These are phyloP conservation scores for Globisporangium irregulare DNA, from an alignment of 352 stramenopile genomes.

Conservation along the genomic window DNA sequence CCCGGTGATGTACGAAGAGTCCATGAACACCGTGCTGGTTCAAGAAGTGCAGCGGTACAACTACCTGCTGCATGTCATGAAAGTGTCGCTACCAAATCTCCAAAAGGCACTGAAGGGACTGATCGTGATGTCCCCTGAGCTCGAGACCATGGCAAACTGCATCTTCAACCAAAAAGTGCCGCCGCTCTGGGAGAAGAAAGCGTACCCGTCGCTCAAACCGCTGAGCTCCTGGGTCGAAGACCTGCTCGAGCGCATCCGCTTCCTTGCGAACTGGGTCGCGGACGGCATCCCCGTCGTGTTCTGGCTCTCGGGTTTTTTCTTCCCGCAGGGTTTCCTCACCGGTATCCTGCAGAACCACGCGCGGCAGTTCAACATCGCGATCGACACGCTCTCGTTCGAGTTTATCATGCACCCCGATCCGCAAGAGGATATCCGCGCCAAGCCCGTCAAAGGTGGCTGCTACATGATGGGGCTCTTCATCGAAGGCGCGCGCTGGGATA, in stretches of 20 bases:
- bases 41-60: conserved; percentile 93
- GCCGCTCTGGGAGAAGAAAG: conserved; percentile 82
- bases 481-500: conserved; percentile 86
- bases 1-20: conserved; percentile 88
- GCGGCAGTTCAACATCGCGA: conserved; percentile 61
- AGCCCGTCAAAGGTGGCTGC: conserved; percentile 57
- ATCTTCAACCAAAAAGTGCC: conserved; percentile 90
- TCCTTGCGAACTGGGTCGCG: conserved; percentile 51
- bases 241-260: conserved; percentile 68
- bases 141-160: conserved; percentile 72
- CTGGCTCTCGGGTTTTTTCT: conserved; percentile 94
- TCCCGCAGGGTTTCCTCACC: conserved; percentile 88
- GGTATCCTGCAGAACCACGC: conserved; percentile 68
- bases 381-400: conserved; percentile 83
- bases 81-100: conserved; percentile 74
- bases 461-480: conserved; percentile 91
- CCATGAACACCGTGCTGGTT: conserved; percentile 91
- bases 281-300: conserved; percentile 37
- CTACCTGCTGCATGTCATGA: conserved; percentile 79
- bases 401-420: conserved; percentile 70
- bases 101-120: conserved; percentile 81
- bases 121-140: conserved; percentile 23
- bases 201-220: conserved; percentile 91
- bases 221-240: conserved; percentile 88
- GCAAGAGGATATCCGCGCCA: conserved; percentile 34